A percentile compares a stretch with the other conserved stretches of the same genome.
phyloP scores from a whole-genome alignment of 768 basidiomycete species.

The Mycena olivaceomarginata region DNA sequence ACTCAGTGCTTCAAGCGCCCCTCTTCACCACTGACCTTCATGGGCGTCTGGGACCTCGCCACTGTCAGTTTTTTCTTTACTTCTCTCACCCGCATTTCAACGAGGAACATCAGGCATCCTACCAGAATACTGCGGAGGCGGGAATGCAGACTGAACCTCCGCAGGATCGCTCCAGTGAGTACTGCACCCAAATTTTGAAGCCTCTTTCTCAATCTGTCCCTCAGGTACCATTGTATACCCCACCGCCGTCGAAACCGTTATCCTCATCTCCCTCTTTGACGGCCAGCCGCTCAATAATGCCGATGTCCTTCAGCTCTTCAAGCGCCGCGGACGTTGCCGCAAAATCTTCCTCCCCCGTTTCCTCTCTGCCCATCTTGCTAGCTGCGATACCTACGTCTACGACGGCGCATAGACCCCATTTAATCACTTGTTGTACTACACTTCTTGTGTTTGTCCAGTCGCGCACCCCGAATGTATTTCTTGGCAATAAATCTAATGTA shows the following conservation, averaged over 20 bases:
- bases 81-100: too few species aligned
- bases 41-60: not conserved
- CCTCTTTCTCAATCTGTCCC: not conserved
- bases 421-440: too few species aligned
- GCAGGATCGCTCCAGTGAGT: not conserved
- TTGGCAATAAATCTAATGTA: too few species aligned
- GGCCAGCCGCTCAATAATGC: not conserved
- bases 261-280: not conserved
- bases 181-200: not conserved
- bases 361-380: not conserved
- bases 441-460: too few species aligned
- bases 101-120: slow-evolving; percentile 50
- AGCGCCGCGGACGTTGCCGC: not conserved
- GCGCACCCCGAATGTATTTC: too few species aligned
- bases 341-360: not conserved
- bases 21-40: not conserved
- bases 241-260: not conserved
- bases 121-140: not conserved
- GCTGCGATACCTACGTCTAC: not conserved
- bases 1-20: not conserved
- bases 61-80: slow-evolving; percentile 75
- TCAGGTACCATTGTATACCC: not conserved
- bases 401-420: too few species aligned
- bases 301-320: not conserved
- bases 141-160: not conserved